phyloP scores from a whole-genome alignment of 768 basidiomycete genomes.

The Rhizopogon vulgaris region DNA sequence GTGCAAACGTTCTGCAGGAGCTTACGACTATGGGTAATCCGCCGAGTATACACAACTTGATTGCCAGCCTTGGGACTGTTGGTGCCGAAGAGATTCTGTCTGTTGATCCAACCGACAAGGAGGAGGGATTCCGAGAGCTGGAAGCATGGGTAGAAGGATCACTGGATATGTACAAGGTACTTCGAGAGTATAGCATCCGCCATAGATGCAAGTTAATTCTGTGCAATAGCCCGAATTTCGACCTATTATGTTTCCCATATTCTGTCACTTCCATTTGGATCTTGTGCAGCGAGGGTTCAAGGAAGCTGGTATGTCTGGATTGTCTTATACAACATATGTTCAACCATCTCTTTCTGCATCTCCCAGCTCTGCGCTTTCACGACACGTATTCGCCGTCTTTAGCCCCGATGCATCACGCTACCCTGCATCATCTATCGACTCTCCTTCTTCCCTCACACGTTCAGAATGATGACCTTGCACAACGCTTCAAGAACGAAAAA shows the following conservation, averaged over 20 bases:
- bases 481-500: slow-evolving; percentile 84
- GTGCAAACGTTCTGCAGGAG: slow-evolving; percentile 58
- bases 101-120: slow-evolving; percentile 77
- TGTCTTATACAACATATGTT: slow-evolving; percentile 1
- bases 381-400: slow-evolving; percentile 64
- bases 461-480: slow-evolving; percentile 73
- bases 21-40: slow-evolving; percentile 65
- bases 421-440: slow-evolving; percentile 72
- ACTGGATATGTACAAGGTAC: slow-evolving; percentile 83
- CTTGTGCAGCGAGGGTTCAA: slow-evolving; percentile 86
- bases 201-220: slow-evolving; percentile 1
- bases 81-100: slow-evolving; percentile 80
- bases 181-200: slow-evolving; percentile 14
- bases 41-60: slow-evolving; percentile 66
- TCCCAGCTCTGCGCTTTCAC: slow-evolving; percentile 69
- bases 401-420: slow-evolving; percentile 55
- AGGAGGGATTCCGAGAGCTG: slow-evolving; percentile 79
- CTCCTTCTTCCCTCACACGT: slow-evolving; percentile 81
- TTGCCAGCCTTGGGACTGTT: slow-evolving; percentile 70
- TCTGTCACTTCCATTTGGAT: slow-evolving; percentile 95
- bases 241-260: slow-evolving; percentile 91
- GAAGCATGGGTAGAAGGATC: slow-evolving; percentile 90
- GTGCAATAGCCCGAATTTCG: slow-evolving; percentile 81
- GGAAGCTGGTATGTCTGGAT: slow-evolving; percentile 65
- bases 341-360: slow-evolving; percentile 5